A percentile compares a stretch with the other conserved stretches of the same genome.
Evolutionary conservation across 2,329 filamentous ascomycete species (phyloP).

Genomic region (Ophiocordyceps camponoti-saundersi): DNA sequence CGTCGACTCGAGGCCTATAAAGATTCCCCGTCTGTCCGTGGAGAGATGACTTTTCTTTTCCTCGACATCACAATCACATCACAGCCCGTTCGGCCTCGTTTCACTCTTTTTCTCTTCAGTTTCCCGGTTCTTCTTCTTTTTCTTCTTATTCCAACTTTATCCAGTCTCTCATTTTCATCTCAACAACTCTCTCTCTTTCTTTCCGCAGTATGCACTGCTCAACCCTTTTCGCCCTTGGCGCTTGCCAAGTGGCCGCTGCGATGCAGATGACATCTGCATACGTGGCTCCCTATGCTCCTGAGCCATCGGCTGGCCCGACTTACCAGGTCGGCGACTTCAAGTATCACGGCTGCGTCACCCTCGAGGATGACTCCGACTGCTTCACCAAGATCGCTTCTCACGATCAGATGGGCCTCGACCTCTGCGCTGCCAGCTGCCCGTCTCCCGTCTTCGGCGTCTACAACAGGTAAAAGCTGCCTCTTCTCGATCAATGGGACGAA

Average conservation of each 20-base stretch:
- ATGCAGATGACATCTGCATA: conserved; percentile 7
- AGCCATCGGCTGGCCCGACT: not conserved
- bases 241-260: conserved; percentile 11
- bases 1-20: not conserved
- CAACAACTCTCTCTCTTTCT: not conserved
- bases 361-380: not conserved
- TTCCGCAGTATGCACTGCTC: not conserved
- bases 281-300: conserved; percentile 6
- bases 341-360: conserved; percentile 11
- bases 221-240: not conserved
- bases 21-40: not conserved
- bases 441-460: conserved; percentile 10
- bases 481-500: not conserved
- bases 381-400: conserved; percentile 7
- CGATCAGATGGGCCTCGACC: conserved; percentile 8
- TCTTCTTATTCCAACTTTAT: not conserved
- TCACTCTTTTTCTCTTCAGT: not conserved
- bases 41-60: not conserved
- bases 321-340: conserved; percentile 6
- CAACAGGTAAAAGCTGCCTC: conserved; percentile 6
- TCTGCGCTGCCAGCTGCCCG: conserved; percentile 9
- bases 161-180: not conserved
- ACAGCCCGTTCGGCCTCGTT: not conserved
- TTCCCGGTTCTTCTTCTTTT: not conserved
- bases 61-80: not conserved